Evolutionary conservation across 805 yeast genomes (phyloP).

Genomic region (Ogataea allantospora): DNA sequence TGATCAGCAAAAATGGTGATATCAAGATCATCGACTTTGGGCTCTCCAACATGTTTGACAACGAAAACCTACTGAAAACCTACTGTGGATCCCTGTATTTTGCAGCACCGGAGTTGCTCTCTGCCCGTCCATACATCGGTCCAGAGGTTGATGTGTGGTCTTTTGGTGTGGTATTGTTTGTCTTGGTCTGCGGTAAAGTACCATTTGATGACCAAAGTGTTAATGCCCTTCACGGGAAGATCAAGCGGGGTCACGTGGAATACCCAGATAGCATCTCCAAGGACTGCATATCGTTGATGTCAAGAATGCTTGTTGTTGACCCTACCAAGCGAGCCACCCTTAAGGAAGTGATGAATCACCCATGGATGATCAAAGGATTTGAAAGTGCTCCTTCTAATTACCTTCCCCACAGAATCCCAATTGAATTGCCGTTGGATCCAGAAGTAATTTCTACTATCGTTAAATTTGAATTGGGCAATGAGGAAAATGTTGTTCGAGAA

Average conservation of each 20-base stretch:
- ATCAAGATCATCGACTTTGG: conserved; percentile 97
- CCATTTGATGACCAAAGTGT: conserved; percentile 97
- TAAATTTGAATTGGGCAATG: conserved; percentile 74
- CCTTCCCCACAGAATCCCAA: conserved; percentile 76
- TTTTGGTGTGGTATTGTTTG: conserved; percentile 94
- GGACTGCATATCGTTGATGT: conserved; percentile 76
- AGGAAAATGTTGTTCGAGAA: conserved; percentile 53
- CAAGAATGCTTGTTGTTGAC: conserved; percentile 90
- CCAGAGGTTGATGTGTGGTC: conserved; percentile 99
- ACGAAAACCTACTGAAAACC: conserved; percentile 72
- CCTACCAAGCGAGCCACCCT: conserved; percentile 78
- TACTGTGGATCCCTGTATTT: conserved; percentile 96
- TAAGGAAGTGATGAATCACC: conserved; percentile 78
- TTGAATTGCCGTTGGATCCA: conserved; percentile 64
- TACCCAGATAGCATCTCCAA: conserved; percentile 80
- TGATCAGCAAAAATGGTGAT: conserved; percentile 91
- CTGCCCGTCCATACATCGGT: conserved; percentile 89
- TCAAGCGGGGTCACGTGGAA: conserved; percentile 87
- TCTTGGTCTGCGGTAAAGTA: conserved; percentile 94
- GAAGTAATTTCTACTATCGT: conserved; percentile 73
- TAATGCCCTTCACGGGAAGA: conserved; percentile 87
- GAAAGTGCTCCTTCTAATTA: conserved; percentile 69
- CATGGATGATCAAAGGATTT: conserved; percentile 92
- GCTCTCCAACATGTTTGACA: conserved; percentile 79
- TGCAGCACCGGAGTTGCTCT: conserved; percentile 96